Evolutionary conservation across 495 filamentous ascomycete genomes (phyloP).

Genomic region (Talaromyces thailandensis): DNA sequence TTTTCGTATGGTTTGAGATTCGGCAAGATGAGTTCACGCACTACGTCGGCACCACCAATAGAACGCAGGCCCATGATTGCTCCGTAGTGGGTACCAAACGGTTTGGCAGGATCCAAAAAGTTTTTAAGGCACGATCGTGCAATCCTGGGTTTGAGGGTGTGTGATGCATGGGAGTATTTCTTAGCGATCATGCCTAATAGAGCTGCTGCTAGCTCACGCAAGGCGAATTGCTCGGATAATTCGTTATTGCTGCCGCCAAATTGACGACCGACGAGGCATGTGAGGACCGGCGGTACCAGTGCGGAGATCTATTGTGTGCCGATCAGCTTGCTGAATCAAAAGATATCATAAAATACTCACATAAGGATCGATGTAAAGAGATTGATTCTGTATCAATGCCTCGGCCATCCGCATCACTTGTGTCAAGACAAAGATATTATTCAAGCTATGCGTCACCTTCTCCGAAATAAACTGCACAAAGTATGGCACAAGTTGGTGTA

Average conservation of each 20-base stretch:
- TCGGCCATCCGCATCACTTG: conserved; percentile 85
- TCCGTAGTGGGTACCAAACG: conserved; percentile 76
- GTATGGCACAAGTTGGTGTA: conserved; percentile 92
- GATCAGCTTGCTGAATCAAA: background rate
- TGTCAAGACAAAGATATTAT: conserved; percentile 74
- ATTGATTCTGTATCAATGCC: conserved; percentile 72
- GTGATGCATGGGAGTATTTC: conserved; percentile 66
- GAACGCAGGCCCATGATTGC: conserved; percentile 68
- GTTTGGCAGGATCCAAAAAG: conserved; percentile 76
- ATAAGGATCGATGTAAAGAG: conserved; percentile 83
- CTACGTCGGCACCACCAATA: conserved; percentile 67
- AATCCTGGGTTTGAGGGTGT: conserved; percentile 75
- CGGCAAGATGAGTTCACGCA: conserved; percentile 72
- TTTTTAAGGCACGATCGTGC: conserved; percentile 82
- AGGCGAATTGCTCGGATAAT: conserved; percentile 58
- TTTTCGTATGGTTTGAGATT: conserved; percentile 72
- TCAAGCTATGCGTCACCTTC: conserved; percentile 84
- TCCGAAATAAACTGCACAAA: conserved; percentile 91
- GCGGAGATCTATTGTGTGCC: conserved; percentile 46
- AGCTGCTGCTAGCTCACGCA: conserved; percentile 76
- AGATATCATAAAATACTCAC: conserved; percentile 29
- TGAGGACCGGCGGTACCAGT: conserved; percentile 80
- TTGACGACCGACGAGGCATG: conserved; percentile 80
- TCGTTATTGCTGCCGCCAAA: conserved; percentile 48
- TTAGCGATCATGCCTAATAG: conserved; percentile 63